Evolutionary conservation across 2,329 filamentous ascomycete genomes (phyloP), one percentile per base, ranked within the genome.

Genomic region (Juglanconis sp.): DNA sequence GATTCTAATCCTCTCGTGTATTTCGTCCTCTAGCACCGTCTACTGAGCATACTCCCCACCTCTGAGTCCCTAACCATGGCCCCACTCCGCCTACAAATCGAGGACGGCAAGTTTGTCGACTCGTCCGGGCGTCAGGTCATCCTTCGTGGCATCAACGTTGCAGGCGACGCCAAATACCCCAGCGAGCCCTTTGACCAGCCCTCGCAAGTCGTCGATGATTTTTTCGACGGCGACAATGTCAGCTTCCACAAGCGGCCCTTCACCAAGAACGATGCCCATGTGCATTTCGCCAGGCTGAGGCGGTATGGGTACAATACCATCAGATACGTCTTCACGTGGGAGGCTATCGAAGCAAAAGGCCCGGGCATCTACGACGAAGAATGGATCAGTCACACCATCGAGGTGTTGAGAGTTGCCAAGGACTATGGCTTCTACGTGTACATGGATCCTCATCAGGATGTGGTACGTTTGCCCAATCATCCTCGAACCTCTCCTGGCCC

Each of bases 401-500:
- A 91, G 44, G 80, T 96, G 10, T 76, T 99, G 67, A 84, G 92
- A 59, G 80, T 92, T 65, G 93, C 93, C 42, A 96, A 93, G 72
- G 82, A 87, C 42, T 98, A 96, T 78, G 91, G 91, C 34, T 97
- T 99, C 73, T 96, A 96, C 70, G 82, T 99, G 53, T 98, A 97
- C 72, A 96, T 99, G 92, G 96, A 99, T 68, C 94, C 96, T 24
- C 95, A 99, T 73, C 95, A 99, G 80, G 95, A 99, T 78, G 94
- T 98, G 68, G 89, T 91, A 82, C 65, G 87, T 84, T 13, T 32
- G 46, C 7, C 31, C 44, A 42, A 42, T 4, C 8, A 40, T 40
- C 30, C 3, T n/a, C 38, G 3, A 7, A 8, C 3, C 10, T 24
- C 40, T 8, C 3, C 1, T 38, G 30, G 6, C 24, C 15, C 34